phyloP scores from a whole-genome alignment of 2,329 filamentous ascomycete genomes.

The Colletotrichum abscissum region DNA sequence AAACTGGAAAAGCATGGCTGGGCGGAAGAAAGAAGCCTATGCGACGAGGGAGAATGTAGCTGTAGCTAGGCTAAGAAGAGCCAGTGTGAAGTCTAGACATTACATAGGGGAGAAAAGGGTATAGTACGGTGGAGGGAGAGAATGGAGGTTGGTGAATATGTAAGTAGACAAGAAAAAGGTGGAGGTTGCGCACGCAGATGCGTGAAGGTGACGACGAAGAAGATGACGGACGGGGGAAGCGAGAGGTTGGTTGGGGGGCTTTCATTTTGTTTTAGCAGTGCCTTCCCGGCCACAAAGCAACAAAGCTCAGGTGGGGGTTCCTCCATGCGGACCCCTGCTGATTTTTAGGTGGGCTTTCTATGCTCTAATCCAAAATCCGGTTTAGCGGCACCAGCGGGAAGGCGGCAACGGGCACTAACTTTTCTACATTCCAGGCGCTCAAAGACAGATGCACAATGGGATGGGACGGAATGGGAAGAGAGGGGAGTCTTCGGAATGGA shows the following conservation, averaged over 20 bases:
- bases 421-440: constrained; percentile 8
- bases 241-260: constrained; percentile 28
- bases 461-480: not conserved
- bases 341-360: not conserved
- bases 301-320: constrained; percentile 28
- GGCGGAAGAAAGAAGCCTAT: constrained; percentile 10
- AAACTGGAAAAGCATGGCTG: constrained; percentile 38
- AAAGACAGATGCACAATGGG: constrained; percentile 16
- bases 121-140: not conserved
- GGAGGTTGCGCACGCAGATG: constrained; percentile 20
- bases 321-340: constrained; percentile 18
- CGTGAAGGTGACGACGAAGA: constrained; percentile 27
- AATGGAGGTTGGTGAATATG: constrained; percentile 22
- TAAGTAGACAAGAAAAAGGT: constrained; percentile 9
- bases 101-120: constrained; percentile 25
- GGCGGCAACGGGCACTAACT: constrained; percentile 34
- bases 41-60: not conserved
- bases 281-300: not conserved
- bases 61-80: constrained; percentile 11
- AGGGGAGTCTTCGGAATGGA: constrained; percentile 7
- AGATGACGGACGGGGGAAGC: not conserved
- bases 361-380: constrained; percentile 1
- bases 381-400: constrained; percentile 28
- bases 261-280: constrained; percentile 28
- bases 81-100: constrained; percentile 22